These are phyloP conservation scores for Hypoxylon sp. DNA, from an alignment of 2,329 filamentous ascomycete species.

Conservation along the genomic window DNA sequence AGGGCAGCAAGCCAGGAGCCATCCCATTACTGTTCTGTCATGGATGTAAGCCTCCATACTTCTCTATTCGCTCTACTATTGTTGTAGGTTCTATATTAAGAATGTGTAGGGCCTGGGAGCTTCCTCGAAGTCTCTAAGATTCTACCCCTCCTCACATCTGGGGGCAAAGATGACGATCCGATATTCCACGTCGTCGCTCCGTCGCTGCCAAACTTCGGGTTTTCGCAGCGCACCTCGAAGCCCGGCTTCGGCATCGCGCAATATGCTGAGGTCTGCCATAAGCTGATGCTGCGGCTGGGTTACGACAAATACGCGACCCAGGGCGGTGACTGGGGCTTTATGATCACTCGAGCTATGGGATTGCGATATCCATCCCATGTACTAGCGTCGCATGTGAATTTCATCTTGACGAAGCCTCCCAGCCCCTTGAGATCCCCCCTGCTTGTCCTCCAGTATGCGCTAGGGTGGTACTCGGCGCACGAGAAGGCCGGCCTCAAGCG, in stretches of 20 bases:
- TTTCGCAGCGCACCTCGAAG: constrained; percentile 58
- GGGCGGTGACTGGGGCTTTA: constrained; percentile 79
- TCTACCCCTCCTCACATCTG: constrained; percentile 57
- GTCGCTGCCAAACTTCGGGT: constrained; percentile 63
- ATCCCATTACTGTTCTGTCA: constrained; percentile 52
- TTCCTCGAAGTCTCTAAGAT: constrained; percentile 73
- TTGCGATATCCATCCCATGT: constrained; percentile 68
- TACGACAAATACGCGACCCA: constrained; percentile 71
- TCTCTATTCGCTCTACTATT: neutral
- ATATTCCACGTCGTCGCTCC: constrained; percentile 65
- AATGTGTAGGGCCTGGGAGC: constrained; percentile 65
- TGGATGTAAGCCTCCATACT: constrained; percentile 44
- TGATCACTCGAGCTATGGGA: constrained; percentile 73
- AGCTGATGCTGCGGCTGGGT: constrained; percentile 72
- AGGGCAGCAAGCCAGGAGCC: constrained; percentile 62
- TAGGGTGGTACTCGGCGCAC: constrained; percentile 64
- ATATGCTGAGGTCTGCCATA: constrained; percentile 71
- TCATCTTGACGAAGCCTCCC: constrained; percentile 64
- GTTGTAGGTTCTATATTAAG: neutral
- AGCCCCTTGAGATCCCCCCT: constrained; percentile 65
- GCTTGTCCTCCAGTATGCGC: constrained; percentile 66
- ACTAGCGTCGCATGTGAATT: constrained; percentile 72
- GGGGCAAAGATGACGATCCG: constrained; percentile 48
- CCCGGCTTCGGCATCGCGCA: constrained; percentile 69
- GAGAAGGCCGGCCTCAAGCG: constrained; percentile 68